These are phyloP conservation scores for Ormosia semicastrata DNA, from an alignment of 306 rosid genomes.

Conservation along the genomic window DNA sequence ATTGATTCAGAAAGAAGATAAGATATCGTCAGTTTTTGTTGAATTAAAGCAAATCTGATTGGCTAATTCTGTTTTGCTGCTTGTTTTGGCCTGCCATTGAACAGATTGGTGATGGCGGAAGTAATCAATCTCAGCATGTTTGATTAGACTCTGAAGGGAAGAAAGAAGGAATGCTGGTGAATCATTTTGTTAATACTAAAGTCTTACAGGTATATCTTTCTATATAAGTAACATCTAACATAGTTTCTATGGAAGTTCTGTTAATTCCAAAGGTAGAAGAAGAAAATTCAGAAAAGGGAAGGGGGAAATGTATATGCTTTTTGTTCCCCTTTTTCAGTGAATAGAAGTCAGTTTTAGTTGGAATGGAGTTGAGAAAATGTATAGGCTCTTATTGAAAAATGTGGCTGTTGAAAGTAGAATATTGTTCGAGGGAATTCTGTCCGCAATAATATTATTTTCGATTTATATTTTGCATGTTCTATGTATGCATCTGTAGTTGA, in stretches of 20 bases:
- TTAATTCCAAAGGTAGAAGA: background rate
- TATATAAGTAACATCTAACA: conserved; percentile 12
- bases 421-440: background rate
- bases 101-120: conserved; percentile 30
- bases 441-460: background rate
- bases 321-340: background rate
- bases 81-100: conserved; percentile 16
- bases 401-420: background rate
- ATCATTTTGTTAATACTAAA: background rate
- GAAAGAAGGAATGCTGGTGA: background rate
- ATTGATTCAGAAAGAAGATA: conserved; percentile 3
- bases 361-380: background rate
- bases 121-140: conserved; percentile 14
- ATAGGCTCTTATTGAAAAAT: background rate
- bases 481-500: background rate
- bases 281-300: background rate
- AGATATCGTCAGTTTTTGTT: background rate
- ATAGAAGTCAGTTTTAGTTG: background rate
- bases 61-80: background rate
- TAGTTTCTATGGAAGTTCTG: conserved; percentile 6
- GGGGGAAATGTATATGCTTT: conserved; percentile 7
- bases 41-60: background rate
- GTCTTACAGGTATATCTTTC: background rate
- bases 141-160: background rate
- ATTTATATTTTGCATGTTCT: background rate